Base-by-base conservation (phyloP, 371 early-diverging fungal species). In the Syncephalastrum racemosum region DNA sequence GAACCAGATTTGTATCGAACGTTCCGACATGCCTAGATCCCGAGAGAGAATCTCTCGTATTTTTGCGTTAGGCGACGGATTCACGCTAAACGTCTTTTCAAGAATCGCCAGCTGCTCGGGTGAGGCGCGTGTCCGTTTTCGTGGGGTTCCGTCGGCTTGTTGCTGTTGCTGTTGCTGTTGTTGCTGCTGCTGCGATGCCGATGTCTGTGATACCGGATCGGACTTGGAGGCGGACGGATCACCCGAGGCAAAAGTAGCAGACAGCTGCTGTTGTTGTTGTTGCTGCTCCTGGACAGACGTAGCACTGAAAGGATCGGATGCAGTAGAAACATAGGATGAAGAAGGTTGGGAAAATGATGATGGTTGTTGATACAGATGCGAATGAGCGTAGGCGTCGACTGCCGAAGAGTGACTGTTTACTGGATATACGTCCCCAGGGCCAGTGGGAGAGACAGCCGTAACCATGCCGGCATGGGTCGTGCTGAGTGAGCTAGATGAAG, bases 1-100 rank as follows among this genome's bases (percentile, higher is more conserved):
- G 83, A 99, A 99, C 99, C 99, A 98, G 60, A 98, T 94, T 71
- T 98, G 96, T 56, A 99, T 94, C 10, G 76, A 72, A 60, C 94
- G 84, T 55, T 88, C 88, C 18, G 95, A 89, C 96, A 97, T 96
- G 54, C 89, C 84, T 22, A 98, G 84, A 66, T 93, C 85, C 54
- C 83, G 82, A 39, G 93, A 88, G 12, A 98, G 82, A 46, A 85
- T 83, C 63, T 90, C 91, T 40, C 98, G 89, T 48, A 92, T 81
- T 51, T 90, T 84, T 42, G 84, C 85, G 50, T 89, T 88, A 41
- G 92, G 92, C n/a, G 88, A 73, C 56, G 84, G 79, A 65, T 91
- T 84, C 40, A 78, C 68, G 66, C 81, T 71, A 62, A 90, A 90
- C 4, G 86, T 83, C 59, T 87, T 83, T 75, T 89, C 90, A 10